Percentiles rank a stretch among this genome's conserved stretches.
Conservation (phyloP, 495 filamentous ascomycete genomes). For the Tuber microsphaerosporum region DNA sequence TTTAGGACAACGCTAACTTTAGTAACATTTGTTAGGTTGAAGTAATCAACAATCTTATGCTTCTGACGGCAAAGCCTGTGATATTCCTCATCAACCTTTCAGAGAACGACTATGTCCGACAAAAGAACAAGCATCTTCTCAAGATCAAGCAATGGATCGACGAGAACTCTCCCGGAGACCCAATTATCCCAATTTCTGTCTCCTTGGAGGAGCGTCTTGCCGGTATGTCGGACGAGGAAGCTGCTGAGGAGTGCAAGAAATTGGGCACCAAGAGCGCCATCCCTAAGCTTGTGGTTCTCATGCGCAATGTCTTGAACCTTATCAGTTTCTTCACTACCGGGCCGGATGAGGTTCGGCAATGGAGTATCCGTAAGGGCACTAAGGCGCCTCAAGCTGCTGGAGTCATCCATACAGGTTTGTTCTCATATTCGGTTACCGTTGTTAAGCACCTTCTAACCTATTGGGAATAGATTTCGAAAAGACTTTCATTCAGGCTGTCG, state of each 20-base stretch:
- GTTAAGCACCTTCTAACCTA: constrained; percentile 10
- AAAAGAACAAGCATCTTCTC: constrained; percentile 98
- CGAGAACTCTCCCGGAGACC: constrained; percentile 74
- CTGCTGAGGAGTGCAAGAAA: constrained; percentile 79
- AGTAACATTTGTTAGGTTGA: constrained; percentile 62
- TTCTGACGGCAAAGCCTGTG: constrained; percentile 92
- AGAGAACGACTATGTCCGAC: constrained; percentile 93
- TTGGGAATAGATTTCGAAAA: constrained; percentile 75
- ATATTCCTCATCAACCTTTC: constrained; percentile 96
- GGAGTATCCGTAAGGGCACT: constrained; percentile 92
- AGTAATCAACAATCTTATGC: constrained; percentile 91
- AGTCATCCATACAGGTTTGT: constrained; percentile 72
- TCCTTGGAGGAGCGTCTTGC: constrained; percentile 88
- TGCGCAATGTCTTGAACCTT: constrained; percentile 85
- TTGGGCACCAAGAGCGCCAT: constrained; percentile 79
- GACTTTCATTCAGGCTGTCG: constrained; percentile 95
- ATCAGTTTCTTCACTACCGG: constrained; percentile 96
- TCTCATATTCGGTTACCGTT: constrained; percentile 27
- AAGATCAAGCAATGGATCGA: constrained; percentile 94
- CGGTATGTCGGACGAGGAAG: constrained; percentile 65
- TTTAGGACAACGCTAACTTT: background rate
- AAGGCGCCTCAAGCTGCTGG: constrained; percentile 96
- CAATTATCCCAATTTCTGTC: constrained; percentile 87
- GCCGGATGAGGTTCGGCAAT: constrained; percentile 93
- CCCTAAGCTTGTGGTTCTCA: constrained; percentile 87